phyloP scores from a whole-genome alignment of 1,284 basidiomycete genomes.

The Ganoderma meredithae region DNA sequence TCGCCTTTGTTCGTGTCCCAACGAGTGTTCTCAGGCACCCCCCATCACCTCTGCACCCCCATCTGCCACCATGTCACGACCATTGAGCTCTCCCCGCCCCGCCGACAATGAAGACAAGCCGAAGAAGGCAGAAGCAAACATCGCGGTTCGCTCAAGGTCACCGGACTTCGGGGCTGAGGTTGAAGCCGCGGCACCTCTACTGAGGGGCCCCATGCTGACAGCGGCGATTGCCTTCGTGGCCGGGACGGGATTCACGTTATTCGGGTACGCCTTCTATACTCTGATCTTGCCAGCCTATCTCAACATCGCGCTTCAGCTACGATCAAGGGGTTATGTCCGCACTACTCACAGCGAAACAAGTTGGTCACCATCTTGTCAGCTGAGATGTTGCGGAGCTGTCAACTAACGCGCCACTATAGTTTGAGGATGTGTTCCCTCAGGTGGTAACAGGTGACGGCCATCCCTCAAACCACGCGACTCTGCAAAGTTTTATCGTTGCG shows the following conservation, averaged over 20 bases:
- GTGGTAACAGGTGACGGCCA: constrained; percentile 45
- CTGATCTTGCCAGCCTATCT: not conserved
- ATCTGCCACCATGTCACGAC: constrained; percentile 22
- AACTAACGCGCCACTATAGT: constrained; percentile 41
- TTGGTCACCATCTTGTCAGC: constrained; percentile 26
- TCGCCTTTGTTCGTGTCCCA: constrained; percentile 9
- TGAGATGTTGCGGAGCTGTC: not conserved
- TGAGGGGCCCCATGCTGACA: constrained; percentile 53
- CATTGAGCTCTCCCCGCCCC: constrained; percentile 19
- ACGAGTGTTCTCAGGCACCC: constrained; percentile 1
- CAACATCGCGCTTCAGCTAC: constrained; percentile 49
- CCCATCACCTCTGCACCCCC: not conserved
- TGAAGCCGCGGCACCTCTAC: constrained; percentile 39
- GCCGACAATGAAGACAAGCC: constrained; percentile 17
- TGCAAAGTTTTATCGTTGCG: constrained; percentile 62
- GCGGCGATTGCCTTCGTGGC: constrained; percentile 57
- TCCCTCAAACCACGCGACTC: constrained; percentile 53
- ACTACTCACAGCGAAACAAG: constrained; percentile 58
- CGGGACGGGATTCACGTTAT: constrained; percentile 64
- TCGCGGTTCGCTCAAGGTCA: constrained; percentile 15
- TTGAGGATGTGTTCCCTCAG: constrained; percentile 59
- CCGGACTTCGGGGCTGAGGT: constrained; percentile 32
- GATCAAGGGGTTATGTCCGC: constrained; percentile 74
- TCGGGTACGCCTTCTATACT: constrained; percentile 51
- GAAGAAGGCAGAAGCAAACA: constrained; percentile 24